Percentiles rank a stretch among this genome's conserved stretches.
Conservation (phyloP, 2,329 filamentous ascomycete species). For the Pseudofabraea citricarpa region DNA sequence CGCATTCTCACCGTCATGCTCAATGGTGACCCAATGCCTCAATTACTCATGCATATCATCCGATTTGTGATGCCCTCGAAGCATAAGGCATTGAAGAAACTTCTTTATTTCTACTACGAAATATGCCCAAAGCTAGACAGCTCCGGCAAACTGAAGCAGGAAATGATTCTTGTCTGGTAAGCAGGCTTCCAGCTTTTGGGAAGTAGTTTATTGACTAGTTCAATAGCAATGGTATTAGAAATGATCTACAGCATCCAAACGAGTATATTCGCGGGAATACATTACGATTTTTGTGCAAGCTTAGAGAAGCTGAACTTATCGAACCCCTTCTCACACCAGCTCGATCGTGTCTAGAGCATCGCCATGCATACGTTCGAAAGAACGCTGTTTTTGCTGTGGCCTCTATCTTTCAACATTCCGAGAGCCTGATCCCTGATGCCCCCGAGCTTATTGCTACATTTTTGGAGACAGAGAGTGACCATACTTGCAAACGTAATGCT, state of each 20-base stretch:
- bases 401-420: slow-evolving; percentile 87
- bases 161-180: slow-evolving; percentile 99
- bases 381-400: slow-evolving; percentile 94
- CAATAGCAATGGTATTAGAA: slow-evolving; percentile 88
- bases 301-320: slow-evolving; percentile 91
- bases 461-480: slow-evolving; percentile 84
- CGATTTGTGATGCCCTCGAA: slow-evolving; percentile 99
- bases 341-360: slow-evolving; percentile 87
- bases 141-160: slow-evolving; percentile 93
- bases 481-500: slow-evolving; percentile 96
- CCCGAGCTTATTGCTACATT: slow-evolving; percentile 88
- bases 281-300: slow-evolving; percentile 94
- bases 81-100: slow-evolving; percentile 93
- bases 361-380: slow-evolving; percentile 96
- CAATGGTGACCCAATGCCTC: slow-evolving; percentile 93
- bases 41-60: slow-evolving; percentile 98
- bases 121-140: slow-evolving; percentile 95
- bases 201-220: neutral
- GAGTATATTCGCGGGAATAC: slow-evolving; percentile 98
- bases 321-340: slow-evolving; percentile 93
- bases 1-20: slow-evolving; percentile 95
- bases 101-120: slow-evolving; percentile 99
- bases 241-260: slow-evolving; percentile 95
- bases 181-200: slow-evolving; percentile 13
- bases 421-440: slow-evolving; percentile 89